A percentile compares a stretch with the other conserved stretches of the same genome.
Evolutionary conservation across 345 rosid species (phyloP).

Genomic region (Euphorbia peplus): DNA sequence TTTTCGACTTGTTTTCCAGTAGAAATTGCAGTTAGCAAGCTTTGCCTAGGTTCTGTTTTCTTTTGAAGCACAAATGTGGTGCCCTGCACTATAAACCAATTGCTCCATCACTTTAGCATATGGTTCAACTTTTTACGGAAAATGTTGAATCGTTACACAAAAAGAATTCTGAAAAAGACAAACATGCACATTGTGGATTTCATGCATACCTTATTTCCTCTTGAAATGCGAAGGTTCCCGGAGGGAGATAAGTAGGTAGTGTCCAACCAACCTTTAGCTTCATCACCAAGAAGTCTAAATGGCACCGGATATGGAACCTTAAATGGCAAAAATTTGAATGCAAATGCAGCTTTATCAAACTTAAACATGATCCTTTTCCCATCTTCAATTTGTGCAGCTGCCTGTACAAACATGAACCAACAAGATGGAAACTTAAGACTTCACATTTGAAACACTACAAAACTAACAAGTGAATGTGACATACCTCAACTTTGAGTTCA

Average conservation of each 20-base stretch:
- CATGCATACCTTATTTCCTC: conserved; percentile 80
- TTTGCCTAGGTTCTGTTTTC: conserved; percentile 78
- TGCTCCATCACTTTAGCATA: conserved; percentile 22
- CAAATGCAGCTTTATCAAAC: conserved; percentile 78
- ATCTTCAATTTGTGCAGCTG: conserved; percentile 68
- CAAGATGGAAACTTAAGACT: background rate
- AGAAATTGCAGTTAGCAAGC: conserved; percentile 63
- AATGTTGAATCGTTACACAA: background rate
- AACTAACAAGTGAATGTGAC: background rate
- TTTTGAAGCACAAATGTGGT: conserved; percentile 95
- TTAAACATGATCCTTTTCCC: conserved; percentile 62
- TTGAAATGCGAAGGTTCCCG: conserved; percentile 84
- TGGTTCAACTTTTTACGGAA: background rate
- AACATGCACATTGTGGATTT: background rate
- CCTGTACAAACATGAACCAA: conserved; percentile 36
- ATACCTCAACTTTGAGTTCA: conserved; percentile 93
- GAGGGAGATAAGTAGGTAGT: conserved; percentile 77
- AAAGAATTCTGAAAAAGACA: no score
- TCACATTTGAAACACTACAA: no score
- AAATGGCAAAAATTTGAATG: conserved; percentile 79
- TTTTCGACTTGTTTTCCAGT: conserved; percentile 47
- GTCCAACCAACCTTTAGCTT: conserved; percentile 94
- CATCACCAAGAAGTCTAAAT: conserved; percentile 93
- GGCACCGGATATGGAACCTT: conserved; percentile 97
- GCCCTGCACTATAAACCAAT: conserved; percentile 79